A percentile compares a stretch with the other conserved stretches of the same genome.
These are phyloP conservation scores for Talaromyces marneffei DNA, from an alignment of 2,329 filamentous ascomycete species.

Conservation along the genomic window DNA sequence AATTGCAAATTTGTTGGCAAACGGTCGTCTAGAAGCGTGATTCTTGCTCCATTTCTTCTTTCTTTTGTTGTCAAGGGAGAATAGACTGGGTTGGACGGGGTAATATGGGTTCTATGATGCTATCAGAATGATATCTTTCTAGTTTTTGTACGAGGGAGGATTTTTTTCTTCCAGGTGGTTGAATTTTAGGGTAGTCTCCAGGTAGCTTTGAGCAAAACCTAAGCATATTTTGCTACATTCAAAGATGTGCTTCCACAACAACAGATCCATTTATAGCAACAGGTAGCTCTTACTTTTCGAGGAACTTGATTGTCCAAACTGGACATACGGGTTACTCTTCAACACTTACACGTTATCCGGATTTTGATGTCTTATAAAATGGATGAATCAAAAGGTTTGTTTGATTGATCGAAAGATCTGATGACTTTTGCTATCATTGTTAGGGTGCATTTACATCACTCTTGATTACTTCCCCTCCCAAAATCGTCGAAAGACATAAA, in stretches of 20 bases:
- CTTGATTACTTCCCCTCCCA: background rate
- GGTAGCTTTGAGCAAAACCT: background rate
- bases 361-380: background rate
- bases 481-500: background rate
- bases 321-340: background rate
- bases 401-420: background rate
- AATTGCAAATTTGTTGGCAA: background rate
- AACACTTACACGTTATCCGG: background rate
- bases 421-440: background rate
- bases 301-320: background rate
- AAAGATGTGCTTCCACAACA: background rate
- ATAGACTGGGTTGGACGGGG: too few relatives aligned
- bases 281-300: background rate
- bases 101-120: background rate
- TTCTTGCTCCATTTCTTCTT: background rate
- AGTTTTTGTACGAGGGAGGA: background rate
- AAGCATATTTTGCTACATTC: too few relatives aligned
- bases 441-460: background rate
- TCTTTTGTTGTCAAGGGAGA: background rate
- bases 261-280: background rate
- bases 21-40: background rate
- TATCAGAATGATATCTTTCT: background rate
- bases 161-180: background rate
- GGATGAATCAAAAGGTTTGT: background rate
- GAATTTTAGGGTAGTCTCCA: background rate